These are phyloP conservation scores for Russula dissimulans DNA, from an alignment of 768 basidiomycete genomes.

Conservation along the genomic window DNA sequence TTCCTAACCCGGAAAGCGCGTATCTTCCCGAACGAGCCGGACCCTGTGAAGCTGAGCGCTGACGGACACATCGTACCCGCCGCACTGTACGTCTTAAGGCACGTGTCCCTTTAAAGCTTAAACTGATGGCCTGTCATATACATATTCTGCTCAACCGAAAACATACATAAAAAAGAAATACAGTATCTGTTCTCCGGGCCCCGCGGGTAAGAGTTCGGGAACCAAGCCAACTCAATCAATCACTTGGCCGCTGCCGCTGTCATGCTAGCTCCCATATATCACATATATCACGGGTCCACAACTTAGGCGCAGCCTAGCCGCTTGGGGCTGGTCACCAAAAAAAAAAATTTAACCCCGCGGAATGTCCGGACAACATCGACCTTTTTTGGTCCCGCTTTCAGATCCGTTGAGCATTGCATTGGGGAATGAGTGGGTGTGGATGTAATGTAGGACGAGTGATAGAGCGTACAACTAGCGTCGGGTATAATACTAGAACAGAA, in stretches of 20 bases:
- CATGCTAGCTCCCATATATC: constrained; percentile 4
- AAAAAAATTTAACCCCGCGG: constrained; percentile 17
- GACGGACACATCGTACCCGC: no score
- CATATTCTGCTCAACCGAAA: not conserved
- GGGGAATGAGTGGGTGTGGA: constrained; percentile 20
- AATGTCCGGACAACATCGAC: not conserved
- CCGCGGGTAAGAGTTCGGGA: not conserved
- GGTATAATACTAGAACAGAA: constrained; percentile 23
- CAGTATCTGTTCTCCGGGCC: not conserved
- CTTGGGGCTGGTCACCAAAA: constrained; percentile 9
- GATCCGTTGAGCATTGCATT: constrained; percentile 22
- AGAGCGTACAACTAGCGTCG: constrained; percentile 23
- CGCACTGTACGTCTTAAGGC: constrained; percentile 6
- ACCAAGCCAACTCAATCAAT: constrained; percentile 1
- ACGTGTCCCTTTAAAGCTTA: constrained; percentile 12
- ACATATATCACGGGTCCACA: not conserved
- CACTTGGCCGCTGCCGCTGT: constrained; percentile 16
- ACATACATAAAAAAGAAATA: not conserved
- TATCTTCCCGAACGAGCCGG: constrained; percentile 7
- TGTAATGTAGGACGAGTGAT: constrained; percentile 25
- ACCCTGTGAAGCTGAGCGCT: not conserved
- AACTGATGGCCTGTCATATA: not conserved
- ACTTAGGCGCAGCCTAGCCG: constrained; percentile 14
- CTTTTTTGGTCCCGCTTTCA: not conserved
- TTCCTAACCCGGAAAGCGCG: not conserved